These are phyloP conservation scores for Cymbopogon flexuosus DNA, from an alignment of 202 grass and related monocot genomes.

Conservation along the genomic window DNA sequence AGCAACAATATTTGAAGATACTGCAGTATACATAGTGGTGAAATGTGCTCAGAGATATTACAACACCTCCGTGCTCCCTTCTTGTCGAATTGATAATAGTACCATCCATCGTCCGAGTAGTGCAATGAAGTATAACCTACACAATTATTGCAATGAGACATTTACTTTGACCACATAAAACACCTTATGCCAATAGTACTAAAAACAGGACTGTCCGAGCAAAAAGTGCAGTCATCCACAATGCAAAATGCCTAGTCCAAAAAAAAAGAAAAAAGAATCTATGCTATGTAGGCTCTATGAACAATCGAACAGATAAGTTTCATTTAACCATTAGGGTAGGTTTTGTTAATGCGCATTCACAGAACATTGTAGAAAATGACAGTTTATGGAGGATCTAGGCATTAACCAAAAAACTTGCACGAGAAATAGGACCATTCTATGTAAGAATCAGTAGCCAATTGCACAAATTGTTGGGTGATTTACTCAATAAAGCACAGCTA, in stretches of 20 bases:
- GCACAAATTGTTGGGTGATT: constrained; percentile 5
- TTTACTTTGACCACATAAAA: neutral
- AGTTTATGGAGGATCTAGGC: neutral
- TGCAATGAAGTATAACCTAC: constrained; percentile 88
- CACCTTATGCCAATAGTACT: neutral
- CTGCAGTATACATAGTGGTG: neutral
- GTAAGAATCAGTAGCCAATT: neutral
- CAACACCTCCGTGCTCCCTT: constrained; percentile 73
- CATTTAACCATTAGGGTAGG: neutral
- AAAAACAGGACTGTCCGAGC: neutral
- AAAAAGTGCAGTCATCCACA: neutral
- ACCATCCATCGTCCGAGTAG: constrained; percentile 66
- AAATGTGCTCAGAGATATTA: constrained; percentile 7
- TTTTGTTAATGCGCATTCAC: neutral
- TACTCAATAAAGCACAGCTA: neutral
- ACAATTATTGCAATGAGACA: neutral
- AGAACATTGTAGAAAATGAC: neutral
- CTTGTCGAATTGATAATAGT: constrained; percentile 73
- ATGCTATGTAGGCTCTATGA: neutral
- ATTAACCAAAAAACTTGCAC: neutral
- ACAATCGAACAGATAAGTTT: neutral
- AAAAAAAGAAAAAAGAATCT: neutral
- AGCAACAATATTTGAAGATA: neutral
- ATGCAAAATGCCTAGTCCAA: neutral
- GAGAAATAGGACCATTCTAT: neutral